These are phyloP conservation scores for Datisca glomerata DNA, from an alignment of 306 rosid genomes.

Conservation along the genomic window DNA sequence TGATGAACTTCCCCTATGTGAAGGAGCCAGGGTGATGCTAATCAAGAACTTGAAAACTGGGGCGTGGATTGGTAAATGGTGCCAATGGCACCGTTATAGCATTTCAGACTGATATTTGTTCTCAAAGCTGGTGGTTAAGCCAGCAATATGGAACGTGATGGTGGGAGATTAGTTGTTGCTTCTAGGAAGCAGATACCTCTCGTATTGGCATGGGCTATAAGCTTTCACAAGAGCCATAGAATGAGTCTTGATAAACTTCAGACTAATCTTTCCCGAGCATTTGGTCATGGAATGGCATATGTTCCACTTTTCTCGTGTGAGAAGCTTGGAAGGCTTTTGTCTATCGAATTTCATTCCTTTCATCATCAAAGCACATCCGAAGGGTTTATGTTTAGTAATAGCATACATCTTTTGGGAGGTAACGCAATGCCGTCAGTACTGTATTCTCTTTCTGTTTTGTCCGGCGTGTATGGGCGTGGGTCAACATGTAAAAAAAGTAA, in stretches of 20 bases:
- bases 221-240: constrained; percentile 58
- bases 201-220: constrained; percentile 38
- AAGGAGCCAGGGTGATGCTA: constrained; percentile 52
- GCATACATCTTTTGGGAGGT: constrained; percentile 13
- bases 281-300: constrained; percentile 46
- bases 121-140: too few species aligned
- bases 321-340: constrained; percentile 32
- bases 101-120: neutral
- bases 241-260: constrained; percentile 35
- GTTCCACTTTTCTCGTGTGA: constrained; percentile 37
- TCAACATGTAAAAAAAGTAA: too few species aligned
- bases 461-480: too few species aligned
- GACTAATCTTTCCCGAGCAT: constrained; percentile 30
- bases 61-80: constrained; percentile 37
- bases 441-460: too few species aligned
- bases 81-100: constrained; percentile 34
- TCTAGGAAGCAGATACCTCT: constrained; percentile 42
- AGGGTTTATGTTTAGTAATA: constrained; percentile 31
- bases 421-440: too few species aligned
- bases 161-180: constrained; percentile 37
- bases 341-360: constrained; percentile 26
- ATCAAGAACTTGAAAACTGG: constrained; percentile 26
- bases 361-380: constrained; percentile 27
- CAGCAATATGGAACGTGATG: too few species aligned
- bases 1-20: constrained; percentile 20